These are phyloP conservation scores for Alternaria arborescens DNA, from an alignment of 2,329 filamentous ascomycete species.

Conservation along the genomic window DNA sequence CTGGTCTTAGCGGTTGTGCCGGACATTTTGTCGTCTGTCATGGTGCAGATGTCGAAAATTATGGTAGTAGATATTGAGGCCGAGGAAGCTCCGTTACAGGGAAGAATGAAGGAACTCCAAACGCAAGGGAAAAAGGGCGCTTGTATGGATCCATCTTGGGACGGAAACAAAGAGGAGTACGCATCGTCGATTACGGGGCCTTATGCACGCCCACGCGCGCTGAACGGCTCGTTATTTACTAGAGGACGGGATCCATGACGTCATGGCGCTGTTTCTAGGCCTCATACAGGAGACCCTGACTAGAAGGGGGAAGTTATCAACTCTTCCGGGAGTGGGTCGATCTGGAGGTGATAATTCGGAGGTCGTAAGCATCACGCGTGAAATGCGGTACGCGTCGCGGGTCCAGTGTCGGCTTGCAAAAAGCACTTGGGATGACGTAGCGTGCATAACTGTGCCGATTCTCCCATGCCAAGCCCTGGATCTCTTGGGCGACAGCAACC, in stretches of 20 bases:
- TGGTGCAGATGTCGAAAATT: background rate
- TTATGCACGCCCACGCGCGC: background rate
- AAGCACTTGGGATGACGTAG: conserved; percentile 5
- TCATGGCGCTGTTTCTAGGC: conserved; percentile 12
- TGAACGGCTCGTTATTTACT: conserved; percentile 7
- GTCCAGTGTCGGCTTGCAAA: background rate
- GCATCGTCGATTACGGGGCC: conserved; percentile 11
- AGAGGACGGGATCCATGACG: conserved; percentile 11
- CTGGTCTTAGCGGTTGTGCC: conserved; percentile 2
- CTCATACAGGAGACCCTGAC: conserved; percentile 10
- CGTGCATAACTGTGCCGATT: background rate
- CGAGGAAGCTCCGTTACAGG: background rate
- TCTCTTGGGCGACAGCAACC: background rate
- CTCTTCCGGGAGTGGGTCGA: conserved; percentile 3
- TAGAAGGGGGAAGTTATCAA: conserved; percentile 6
- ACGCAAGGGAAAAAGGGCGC: background rate
- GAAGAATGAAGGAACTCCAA: background rate
- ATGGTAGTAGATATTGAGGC: background rate
- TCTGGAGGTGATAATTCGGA: background rate
- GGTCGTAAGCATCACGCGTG: background rate
- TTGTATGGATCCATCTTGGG: conserved; percentile 11
- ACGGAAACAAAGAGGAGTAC: conserved; percentile 3
- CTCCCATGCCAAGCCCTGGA: conserved; percentile 10
- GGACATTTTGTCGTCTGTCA: conserved; percentile 2
- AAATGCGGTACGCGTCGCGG: background rate